Evolutionary conservation across 2,329 filamentous ascomycete species (phyloP).

Genomic region (Pseudomassariella vexata): DNA sequence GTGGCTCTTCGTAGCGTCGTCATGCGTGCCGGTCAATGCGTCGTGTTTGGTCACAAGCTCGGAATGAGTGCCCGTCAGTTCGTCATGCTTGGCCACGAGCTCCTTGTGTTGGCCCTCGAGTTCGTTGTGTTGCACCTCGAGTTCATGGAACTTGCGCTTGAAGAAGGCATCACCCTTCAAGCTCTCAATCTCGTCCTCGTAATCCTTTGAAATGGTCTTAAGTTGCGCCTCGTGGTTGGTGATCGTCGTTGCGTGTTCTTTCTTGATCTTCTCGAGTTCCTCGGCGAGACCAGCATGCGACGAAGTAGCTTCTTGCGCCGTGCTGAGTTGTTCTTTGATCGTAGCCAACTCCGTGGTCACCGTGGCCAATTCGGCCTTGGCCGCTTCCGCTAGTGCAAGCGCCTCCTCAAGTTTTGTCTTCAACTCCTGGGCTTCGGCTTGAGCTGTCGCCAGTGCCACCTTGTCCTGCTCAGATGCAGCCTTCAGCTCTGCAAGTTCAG

Average conservation of each 20-base stretch:
- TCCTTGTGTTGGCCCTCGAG: constrained; percentile 23
- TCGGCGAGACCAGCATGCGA: constrained; percentile 19
- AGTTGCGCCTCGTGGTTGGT: constrained; percentile 53
- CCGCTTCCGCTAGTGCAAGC: constrained; percentile 17
- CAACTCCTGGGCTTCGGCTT: constrained; percentile 29
- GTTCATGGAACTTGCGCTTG: constrained; percentile 57
- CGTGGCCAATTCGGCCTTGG: constrained; percentile 38
- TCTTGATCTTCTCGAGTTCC: constrained; percentile 41
- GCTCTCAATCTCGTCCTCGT: constrained; percentile 60
- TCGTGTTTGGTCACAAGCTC: constrained; percentile 1
- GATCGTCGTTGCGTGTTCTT: constrained; percentile 33
- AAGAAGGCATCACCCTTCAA: constrained; percentile 58
- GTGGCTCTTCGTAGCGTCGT: constrained; percentile 32
- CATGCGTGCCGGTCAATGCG: constrained; percentile 24
- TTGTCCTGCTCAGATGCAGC: constrained; percentile 42
- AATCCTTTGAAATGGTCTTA: constrained; percentile 53
- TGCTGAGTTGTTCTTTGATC: constrained; percentile 36
- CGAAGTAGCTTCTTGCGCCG: constrained; percentile 41
- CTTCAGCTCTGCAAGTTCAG: constrained; percentile 45
- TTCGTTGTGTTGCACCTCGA: constrained; percentile 52
- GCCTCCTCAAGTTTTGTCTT: constrained; percentile 29
- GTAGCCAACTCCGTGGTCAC: constrained; percentile 44
- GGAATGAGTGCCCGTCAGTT: constrained; percentile 3
- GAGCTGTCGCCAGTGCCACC: constrained; percentile 38
- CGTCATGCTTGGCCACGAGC: constrained; percentile 6